Conservation (phyloP, 2,329 filamentous ascomycete species). For the Atkinsonella hypoxylon region DNA sequence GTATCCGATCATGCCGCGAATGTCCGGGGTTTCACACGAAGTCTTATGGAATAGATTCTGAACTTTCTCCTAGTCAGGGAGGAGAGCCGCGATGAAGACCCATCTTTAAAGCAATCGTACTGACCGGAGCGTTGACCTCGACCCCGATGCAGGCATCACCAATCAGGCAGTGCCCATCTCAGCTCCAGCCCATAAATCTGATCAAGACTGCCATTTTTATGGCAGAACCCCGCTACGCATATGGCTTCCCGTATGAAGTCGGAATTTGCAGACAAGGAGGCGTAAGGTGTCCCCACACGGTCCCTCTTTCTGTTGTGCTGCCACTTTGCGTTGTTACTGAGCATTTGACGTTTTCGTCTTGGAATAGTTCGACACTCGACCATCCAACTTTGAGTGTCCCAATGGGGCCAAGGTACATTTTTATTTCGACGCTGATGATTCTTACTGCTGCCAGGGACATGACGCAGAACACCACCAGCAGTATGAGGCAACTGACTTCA, state of each 20-base stretch:
- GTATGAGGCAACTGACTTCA: background rate
- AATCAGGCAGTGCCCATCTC: slow-evolving; percentile 31
- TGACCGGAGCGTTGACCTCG: slow-evolving; percentile 9
- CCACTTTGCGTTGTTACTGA: background rate
- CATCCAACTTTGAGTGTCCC: background rate
- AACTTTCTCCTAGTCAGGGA: background rate
- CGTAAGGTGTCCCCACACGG: background rate
- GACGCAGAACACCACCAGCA: background rate
- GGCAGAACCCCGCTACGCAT: slow-evolving; percentile 47
- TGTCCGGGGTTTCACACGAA: background rate
- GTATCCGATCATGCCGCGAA: background rate
- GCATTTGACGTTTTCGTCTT: background rate
- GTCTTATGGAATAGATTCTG: background rate
- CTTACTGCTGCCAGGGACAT: background rate
- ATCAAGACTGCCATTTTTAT: slow-evolving; percentile 55
- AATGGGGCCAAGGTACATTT: background rate
- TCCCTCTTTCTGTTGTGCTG: background rate
- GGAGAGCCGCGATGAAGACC: background rate
- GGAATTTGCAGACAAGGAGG: slow-evolving; percentile 13
- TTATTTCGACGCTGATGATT: background rate
- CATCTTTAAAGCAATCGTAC: background rate
- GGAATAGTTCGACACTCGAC: background rate
- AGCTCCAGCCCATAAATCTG: slow-evolving; percentile 36
- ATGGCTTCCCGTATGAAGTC: slow-evolving; percentile 45
- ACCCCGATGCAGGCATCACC: slow-evolving; percentile 31